These are phyloP conservation scores for Colletotrichum sansevieriae DNA, from an alignment of 2,329 filamentous ascomycete species.

Conservation along the genomic window DNA sequence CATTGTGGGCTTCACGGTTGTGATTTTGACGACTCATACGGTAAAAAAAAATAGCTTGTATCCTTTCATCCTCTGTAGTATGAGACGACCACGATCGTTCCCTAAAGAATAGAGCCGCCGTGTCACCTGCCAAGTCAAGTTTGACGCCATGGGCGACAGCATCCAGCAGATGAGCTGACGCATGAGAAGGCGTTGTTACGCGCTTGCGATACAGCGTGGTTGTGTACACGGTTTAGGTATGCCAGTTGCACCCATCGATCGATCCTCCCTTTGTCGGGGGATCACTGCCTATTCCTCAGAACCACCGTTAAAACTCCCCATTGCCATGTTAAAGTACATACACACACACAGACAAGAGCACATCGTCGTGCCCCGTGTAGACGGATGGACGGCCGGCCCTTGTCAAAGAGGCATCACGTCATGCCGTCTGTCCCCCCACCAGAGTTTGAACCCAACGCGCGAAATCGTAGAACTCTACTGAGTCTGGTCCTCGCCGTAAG, in stretches of 20 bases:
- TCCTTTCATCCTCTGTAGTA: too few species aligned
- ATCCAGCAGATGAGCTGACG: not conserved
- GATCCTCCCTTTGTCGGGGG: not conserved
- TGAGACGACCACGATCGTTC: too few species aligned
- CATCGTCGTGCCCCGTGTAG: not conserved
- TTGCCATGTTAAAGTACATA: constrained; percentile 37
- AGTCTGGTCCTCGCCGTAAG: constrained; percentile 41
- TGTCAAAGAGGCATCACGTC: constrained; percentile 7
- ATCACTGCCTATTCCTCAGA: constrained; percentile 2
- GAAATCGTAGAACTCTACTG: constrained; percentile 11
- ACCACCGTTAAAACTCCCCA: constrained; percentile 32
- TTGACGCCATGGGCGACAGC: not conserved
- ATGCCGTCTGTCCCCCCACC: constrained; percentile 2
- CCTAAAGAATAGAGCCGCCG: too few species aligned
- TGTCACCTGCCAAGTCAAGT: not conserved
- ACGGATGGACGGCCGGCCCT: not conserved
- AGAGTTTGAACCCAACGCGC: too few species aligned
- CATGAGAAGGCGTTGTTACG: constrained; percentile 1
- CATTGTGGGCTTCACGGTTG: too few species aligned
- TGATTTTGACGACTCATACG: too few species aligned
- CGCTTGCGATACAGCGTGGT: constrained; percentile 17
- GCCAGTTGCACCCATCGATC: not conserved
- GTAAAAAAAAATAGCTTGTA: too few species aligned
- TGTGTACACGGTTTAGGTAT: constrained; percentile 21
- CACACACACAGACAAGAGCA: constrained; percentile 1